These are phyloP conservation scores for Fusarium pseudograminearum DNA, from an alignment of 2,329 filamentous ascomycete species.

Conservation along the genomic window DNA sequence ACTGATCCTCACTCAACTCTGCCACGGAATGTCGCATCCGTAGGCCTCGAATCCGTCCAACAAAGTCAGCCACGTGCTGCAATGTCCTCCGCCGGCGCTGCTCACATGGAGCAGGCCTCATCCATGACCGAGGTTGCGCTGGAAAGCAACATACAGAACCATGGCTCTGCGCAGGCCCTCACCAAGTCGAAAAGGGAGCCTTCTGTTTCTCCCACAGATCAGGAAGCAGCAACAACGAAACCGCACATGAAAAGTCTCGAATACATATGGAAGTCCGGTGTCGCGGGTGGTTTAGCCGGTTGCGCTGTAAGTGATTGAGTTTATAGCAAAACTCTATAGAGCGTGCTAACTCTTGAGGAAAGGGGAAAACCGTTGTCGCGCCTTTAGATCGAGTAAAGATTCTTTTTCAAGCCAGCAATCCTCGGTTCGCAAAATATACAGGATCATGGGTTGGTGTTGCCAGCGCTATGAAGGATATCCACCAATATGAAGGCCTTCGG, in stretches of 20 bases:
- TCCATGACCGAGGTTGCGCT: slow-evolving; percentile 66
- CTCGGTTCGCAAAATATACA: slow-evolving; percentile 92
- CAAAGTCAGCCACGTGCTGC: slow-evolving; percentile 45
- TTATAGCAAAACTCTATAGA: neutral
- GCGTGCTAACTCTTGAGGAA: slow-evolving; percentile 20
- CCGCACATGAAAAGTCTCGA: slow-evolving; percentile 76
- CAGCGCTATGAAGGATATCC: slow-evolving; percentile 87
- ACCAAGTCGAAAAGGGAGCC: slow-evolving; percentile 51
- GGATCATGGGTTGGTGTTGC: slow-evolving; percentile 88
- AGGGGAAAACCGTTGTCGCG: slow-evolving; percentile 96
- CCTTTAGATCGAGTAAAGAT: slow-evolving; percentile 99
- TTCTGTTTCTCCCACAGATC: slow-evolving; percentile 63
- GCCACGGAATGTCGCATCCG: slow-evolving; percentile 46
- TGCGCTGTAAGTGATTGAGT: slow-evolving; percentile 77
- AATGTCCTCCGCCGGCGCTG: slow-evolving; percentile 68
- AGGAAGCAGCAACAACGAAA: slow-evolving; percentile 58
- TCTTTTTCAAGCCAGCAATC: slow-evolving; percentile 95
- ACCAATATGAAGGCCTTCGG: slow-evolving; percentile 75
- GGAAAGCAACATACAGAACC: slow-evolving; percentile 50
- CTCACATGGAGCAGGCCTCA: slow-evolving; percentile 68
- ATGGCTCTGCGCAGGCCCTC: slow-evolving; percentile 39
- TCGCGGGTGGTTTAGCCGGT: slow-evolving; percentile 90
- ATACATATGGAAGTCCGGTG: slow-evolving; percentile 84
- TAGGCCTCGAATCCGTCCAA: slow-evolving; percentile 31
- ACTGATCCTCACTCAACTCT: slow-evolving; percentile 5